These are phyloP conservation scores for Colletotrichum sojae DNA, from an alignment of 2,329 filamentous ascomycete species.

Conservation along the genomic window DNA sequence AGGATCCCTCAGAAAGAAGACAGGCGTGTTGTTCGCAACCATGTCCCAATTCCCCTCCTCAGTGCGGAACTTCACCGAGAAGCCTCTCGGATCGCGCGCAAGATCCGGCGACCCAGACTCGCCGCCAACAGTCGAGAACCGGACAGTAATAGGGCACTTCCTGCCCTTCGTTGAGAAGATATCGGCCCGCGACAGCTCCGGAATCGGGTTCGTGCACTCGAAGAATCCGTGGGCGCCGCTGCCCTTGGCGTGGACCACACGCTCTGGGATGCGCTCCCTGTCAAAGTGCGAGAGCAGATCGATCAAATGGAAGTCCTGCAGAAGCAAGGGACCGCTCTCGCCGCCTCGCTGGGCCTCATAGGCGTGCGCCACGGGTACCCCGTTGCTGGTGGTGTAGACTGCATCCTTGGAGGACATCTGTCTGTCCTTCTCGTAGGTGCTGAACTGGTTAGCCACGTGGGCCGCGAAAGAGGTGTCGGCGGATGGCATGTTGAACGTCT, in stretches of 20 bases:
- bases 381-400: constrained; percentile 70
- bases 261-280: constrained; percentile 60
- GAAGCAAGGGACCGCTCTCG: constrained; percentile 70
- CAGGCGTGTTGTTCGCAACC: constrained; percentile 61
- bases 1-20: constrained; percentile 63
- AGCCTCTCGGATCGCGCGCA: constrained; percentile 77
- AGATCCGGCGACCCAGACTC: constrained; percentile 75
- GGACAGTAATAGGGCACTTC: constrained; percentile 59
- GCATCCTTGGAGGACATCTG: constrained; percentile 54
- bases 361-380: constrained; percentile 69
- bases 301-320: constrained; percentile 74
- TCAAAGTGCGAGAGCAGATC: constrained; percentile 74
- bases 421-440: constrained; percentile 57
- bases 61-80: constrained; percentile 55
- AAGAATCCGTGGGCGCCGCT: constrained; percentile 66
- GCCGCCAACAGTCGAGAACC: constrained; percentile 78
- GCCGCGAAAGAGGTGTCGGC: constrained; percentile 54
- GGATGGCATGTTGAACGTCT: constrained; percentile 39
- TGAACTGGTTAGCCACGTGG: constrained; percentile 54
- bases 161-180: constrained; percentile 66
- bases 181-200: constrained; percentile 65
- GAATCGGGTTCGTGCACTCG: constrained; percentile 68
- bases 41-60: constrained; percentile 49
- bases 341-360: constrained; percentile 70
- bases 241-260: constrained; percentile 45